These are phyloP conservation scores for Blyttiomyces sp. DNA, from an alignment of 371 early-diverging fungal genomes.

Conservation along the genomic window DNA sequence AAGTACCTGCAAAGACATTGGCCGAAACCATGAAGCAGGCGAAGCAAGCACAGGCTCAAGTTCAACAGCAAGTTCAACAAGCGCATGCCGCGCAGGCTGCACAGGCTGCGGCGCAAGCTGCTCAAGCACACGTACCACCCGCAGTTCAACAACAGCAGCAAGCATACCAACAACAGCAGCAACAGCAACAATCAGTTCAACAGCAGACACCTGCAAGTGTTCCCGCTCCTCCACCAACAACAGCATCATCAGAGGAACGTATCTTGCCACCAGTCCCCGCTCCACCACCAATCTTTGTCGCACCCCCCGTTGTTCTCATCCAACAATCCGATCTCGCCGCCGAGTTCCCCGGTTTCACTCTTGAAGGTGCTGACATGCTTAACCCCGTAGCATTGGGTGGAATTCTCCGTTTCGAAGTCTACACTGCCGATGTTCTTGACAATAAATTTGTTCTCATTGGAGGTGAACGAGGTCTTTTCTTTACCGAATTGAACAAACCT, in stretches of 20 bases:
- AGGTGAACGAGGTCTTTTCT: slow-evolving; percentile 46
- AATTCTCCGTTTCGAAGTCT: slow-evolving; percentile 22
- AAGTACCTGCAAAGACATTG: slow-evolving; percentile 34
- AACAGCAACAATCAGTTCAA: background rate
- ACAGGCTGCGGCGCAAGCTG: background rate
- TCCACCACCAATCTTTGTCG: background rate
- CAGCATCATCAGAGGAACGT: background rate
- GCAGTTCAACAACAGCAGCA: background rate
- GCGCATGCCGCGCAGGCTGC: slow-evolving; percentile 1
- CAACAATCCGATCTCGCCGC: slow-evolving; percentile 5
- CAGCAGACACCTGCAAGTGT: background rate
- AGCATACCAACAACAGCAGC: background rate
- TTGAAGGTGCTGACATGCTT: slow-evolving; percentile 24
- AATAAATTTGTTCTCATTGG: slow-evolving; percentile 47
- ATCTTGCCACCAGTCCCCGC: background rate
- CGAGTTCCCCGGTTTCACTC: slow-evolving; percentile 22
- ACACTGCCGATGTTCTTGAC: slow-evolving; percentile 45
- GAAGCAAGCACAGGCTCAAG: slow-evolving; percentile 24
- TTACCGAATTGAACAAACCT: slow-evolving; percentile 36
- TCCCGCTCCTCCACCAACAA: too few species aligned
- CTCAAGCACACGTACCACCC: background rate
- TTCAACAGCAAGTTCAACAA: slow-evolving; percentile 14
- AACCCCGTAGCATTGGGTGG: slow-evolving; percentile 25
- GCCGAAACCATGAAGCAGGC: slow-evolving; percentile 36
- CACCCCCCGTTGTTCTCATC: too few species aligned